Base-by-base conservation (phyloP, 768 basidiomycete genomes). In the Fistulinella prunicolor region DNA sequence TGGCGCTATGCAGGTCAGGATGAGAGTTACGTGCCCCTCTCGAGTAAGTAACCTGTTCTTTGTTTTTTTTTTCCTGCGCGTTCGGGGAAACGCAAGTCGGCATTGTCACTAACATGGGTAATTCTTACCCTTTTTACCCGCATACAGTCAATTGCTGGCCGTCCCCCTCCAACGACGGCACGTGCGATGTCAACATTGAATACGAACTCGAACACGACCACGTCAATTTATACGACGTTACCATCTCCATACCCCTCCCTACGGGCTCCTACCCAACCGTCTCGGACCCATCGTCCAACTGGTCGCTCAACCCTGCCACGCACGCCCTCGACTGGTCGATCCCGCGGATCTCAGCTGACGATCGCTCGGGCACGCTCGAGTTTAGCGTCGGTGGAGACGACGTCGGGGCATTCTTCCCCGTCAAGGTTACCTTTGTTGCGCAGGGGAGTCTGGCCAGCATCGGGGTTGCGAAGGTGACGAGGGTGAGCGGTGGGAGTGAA, bases 71-170 rank as follows among this genome's bases (percentile, higher is more conserved):
- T 14, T 14, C 9, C 30, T 32, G 30, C 30, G 13, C 30, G 30
- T 32, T 32, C 13, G 30, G 4, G 30, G 13, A n/a, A 30, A 13
- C 28, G 9, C 20, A 10, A 1, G 13, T 3, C 13, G 6, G 13
- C 16, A 1, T 34, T 12, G 10, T 38, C 7, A 32, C 47, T 54
- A 12, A 59, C 21, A 1, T 4, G 12, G 4, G 20, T 35, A 17
- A 1, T 40, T 1, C 12, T 19, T 5, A 14, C 42, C 24, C 47
- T 16, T 24, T 23, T 12, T 13, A 13, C 12, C 22, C 42, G 19
- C 39, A n/a, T 7, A 17, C 55, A 94, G 94, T 99, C 66, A 99
- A 92, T 63, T 94, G 92, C 70, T 98, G 94, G 94, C 96, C 94
- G 12, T 85, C 92, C 12, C 87, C 90, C 6, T 85, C 89, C 32